Evolutionary conservation across 805 yeast genomes (phyloP), one percentile per base, ranked within the genome.

Genomic region (Candida taoyuanica): DNA sequence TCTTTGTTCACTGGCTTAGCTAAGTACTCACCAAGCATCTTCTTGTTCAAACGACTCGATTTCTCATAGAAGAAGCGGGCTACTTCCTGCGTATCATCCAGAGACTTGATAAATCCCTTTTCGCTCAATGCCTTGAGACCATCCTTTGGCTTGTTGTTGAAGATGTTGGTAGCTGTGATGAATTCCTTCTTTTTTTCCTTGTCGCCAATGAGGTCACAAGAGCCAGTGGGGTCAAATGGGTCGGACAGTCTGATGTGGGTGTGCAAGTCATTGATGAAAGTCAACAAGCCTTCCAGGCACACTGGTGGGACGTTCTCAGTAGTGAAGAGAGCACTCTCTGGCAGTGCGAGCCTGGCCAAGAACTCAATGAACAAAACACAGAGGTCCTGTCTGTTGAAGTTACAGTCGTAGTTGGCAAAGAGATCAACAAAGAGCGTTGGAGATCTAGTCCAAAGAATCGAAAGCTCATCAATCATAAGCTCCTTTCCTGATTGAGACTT

Each of bases 261-360:
- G 47, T 74, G 71, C 32, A 85, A 66, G 13, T 81, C 79, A 41
- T 76, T 74, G 29, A 89, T 67, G 39, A 83, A 78, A 2, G 85
- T 72, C 17, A 91, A 65, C 3, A 93, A 59, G 2, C 97, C 95
- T 52, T 93, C 98, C 36, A 93, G 66, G 52, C 98, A 91, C 7
- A 88, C 73, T 0, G 98, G 96, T 1, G 98, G 98, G 2, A 91
- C 95, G 52, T 76, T 81, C 28, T 84, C 85, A 0, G 96, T 85
- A 0, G 95, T 81, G 50, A 73, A 67, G 8, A 71, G 51, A 0
- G 97, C 95, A 9, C 91, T 74, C 54, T 88, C 95, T 0, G 98
- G 95, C 31, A 86, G 72, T 0, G 97, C 81, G 23, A 88, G 65
- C 36, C 82, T 74, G 37, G 95, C 78, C 37, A 93, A 68, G 32